These are phyloP conservation scores for Syzygium aromaticum DNA, from an alignment of 345 rosid genomes.

Conservation along the genomic window DNA sequence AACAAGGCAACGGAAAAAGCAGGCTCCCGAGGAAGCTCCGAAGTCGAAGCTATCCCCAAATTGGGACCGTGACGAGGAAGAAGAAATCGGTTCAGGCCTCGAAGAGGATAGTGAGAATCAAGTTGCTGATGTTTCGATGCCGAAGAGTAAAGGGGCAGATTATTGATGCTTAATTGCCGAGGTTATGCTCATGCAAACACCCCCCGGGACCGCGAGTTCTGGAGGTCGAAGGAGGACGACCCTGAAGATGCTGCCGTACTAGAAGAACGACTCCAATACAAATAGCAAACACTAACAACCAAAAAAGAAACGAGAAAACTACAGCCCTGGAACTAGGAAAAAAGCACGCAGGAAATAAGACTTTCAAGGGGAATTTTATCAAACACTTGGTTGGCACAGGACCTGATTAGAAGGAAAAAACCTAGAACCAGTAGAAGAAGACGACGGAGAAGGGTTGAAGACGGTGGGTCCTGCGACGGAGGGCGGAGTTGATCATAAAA, in stretches of 20 bases:
- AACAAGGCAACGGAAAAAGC: too few relatives aligned
- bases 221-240: not conserved
- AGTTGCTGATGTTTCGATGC: too few relatives aligned
- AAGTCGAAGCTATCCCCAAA: too few relatives aligned
- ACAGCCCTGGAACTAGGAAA: too few relatives aligned
- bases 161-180: too few relatives aligned
- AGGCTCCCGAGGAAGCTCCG: too few relatives aligned
- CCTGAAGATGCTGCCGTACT: slow-evolving; percentile 12
- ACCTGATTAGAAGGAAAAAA: slow-evolving; percentile 7
- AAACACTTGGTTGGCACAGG: not conserved
- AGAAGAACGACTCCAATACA: not conserved
- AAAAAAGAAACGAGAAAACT: too few relatives aligned
- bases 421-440: slow-evolving; percentile 43
- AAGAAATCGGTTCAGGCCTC: too few relatives aligned
- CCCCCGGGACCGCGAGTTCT: too few relatives aligned
- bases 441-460: slow-evolving; percentile 47
- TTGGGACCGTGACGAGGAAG: too few relatives aligned
- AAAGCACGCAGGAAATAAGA: not conserved
- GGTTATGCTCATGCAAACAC: slow-evolving; percentile 8
- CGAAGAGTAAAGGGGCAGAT: not conserved
- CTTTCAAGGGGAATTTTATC: not conserved
- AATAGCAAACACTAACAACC: too few relatives aligned
- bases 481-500: slow-evolving; percentile 29
- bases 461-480: slow-evolving; percentile 33
- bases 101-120: too few relatives aligned